Evolutionary conservation across 2,329 filamentous ascomycete genomes (phyloP).

Genomic region (Colletotrichum musae): DNA sequence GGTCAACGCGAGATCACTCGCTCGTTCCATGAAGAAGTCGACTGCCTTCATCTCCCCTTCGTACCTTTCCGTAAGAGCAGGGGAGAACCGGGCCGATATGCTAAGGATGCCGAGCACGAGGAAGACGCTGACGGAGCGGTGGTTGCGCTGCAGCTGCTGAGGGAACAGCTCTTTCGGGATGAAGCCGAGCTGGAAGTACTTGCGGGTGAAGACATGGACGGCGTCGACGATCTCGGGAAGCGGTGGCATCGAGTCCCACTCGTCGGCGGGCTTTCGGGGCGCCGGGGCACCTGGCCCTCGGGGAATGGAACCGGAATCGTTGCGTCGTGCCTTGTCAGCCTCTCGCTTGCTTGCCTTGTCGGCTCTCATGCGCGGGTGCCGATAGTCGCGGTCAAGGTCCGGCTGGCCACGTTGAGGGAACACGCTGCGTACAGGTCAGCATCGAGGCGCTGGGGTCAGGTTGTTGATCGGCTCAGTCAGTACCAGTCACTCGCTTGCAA

Average conservation of each 20-base stretch:
- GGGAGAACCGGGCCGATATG: constrained; percentile 69
- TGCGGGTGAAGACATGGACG: constrained; percentile 65
- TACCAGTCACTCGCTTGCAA: constrained; percentile 65
- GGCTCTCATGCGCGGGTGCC: constrained; percentile 66
- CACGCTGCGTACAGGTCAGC: constrained; percentile 52
- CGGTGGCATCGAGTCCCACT: constrained; percentile 66
- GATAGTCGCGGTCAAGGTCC: constrained; percentile 69
- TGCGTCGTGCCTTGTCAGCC: constrained; percentile 53
- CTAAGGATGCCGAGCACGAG: constrained; percentile 69
- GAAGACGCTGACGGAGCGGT: constrained; percentile 66
- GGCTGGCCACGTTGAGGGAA: constrained; percentile 68
- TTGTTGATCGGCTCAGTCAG: neutral
- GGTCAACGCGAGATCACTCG: constrained; percentile 61
- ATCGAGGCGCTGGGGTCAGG: neutral
- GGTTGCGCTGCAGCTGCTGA: constrained; percentile 61
- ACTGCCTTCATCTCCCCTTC: constrained; percentile 66
- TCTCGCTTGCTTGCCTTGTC: constrained; percentile 61
- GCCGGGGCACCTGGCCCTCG: constrained; percentile 29
- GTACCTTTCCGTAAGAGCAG: constrained; percentile 62
- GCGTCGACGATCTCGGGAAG: constrained; percentile 65
- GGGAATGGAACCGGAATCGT: constrained; percentile 48
- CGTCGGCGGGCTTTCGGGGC: constrained; percentile 50
- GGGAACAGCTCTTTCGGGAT: constrained; percentile 68
- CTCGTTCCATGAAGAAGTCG: constrained; percentile 67
- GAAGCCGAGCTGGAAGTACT: constrained; percentile 74